phyloP scores from a whole-genome alignment of 331 rosid genomes.

The Pyrus hybrid region DNA sequence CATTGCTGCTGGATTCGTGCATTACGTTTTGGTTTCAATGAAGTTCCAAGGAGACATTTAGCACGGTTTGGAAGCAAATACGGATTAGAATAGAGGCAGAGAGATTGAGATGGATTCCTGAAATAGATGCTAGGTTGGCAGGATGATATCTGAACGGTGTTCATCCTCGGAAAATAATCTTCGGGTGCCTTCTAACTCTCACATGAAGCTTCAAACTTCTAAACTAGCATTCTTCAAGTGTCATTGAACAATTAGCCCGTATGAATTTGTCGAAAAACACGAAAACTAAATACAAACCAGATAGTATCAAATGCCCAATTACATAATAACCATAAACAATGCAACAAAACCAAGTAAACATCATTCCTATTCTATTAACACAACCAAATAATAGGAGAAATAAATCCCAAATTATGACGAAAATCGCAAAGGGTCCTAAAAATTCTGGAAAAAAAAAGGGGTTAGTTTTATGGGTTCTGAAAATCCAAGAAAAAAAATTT shows the following conservation, averaged over 20 bases:
- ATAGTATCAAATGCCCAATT: not conserved
- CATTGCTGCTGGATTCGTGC: constrained; percentile 18
- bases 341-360: not conserved
- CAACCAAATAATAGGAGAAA: no score
- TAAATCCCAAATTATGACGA: no score
- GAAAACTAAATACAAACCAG: not conserved
- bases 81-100: not conserved
- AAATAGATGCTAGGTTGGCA: constrained; percentile 2
- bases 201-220: not conserved
- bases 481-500: no score
- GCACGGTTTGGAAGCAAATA: not conserved
- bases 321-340: not conserved
- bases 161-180: not conserved
- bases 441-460: no score
- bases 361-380: no score
- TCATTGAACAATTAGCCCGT: not conserved
- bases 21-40: not conserved
- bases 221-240: not conserved
- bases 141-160: not conserved
- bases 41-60: not conserved
- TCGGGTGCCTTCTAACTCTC: not conserved
- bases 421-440: no score
- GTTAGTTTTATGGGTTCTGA: no score
- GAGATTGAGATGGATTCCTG: not conserved
- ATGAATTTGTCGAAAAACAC: not conserved